Evolutionary conservation across 164 flowering plant species (phyloP).

Genomic region (Stephania cephalantha): DNA sequence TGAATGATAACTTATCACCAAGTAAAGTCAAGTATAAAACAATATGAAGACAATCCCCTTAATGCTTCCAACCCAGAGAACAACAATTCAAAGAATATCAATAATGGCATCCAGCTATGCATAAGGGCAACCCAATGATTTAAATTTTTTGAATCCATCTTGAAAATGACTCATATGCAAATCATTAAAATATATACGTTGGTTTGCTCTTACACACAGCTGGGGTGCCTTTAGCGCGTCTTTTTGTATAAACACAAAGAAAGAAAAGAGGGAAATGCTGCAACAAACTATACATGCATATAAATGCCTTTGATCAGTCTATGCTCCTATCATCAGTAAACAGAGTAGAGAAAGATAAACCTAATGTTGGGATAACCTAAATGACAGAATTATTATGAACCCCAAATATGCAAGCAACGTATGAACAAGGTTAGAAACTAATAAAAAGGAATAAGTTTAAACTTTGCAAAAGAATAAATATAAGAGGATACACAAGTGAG

Average conservation of each 20-base stretch:
- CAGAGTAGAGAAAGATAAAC: too few species aligned
- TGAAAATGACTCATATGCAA: too few species aligned
- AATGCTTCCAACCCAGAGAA: too few species aligned
- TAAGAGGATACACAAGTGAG: conserved; percentile 79
- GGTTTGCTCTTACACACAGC: too few species aligned
- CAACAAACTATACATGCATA: neutral
- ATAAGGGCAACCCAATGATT: too few species aligned
- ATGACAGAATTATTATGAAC: too few species aligned
- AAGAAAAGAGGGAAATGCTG: neutral
- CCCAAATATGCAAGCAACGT: too few species aligned
- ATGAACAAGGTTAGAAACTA: neutral
- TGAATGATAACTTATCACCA: neutral
- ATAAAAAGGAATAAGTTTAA: neutral
- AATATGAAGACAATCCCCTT: neutral
- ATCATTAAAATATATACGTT: too few species aligned
- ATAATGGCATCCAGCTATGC: neutral
- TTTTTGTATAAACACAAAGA: neutral
- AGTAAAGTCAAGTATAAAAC: neutral
- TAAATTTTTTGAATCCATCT: too few species aligned
- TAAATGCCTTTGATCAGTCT: neutral
- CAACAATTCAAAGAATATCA: neutral
- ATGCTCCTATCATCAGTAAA: neutral
- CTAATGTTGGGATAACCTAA: too few species aligned
- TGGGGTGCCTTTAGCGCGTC: too few species aligned
- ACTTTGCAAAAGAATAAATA: neutral